Conservation (phyloP, 1,284 basidiomycete species). For the Caloboletus inedulis region DNA sequence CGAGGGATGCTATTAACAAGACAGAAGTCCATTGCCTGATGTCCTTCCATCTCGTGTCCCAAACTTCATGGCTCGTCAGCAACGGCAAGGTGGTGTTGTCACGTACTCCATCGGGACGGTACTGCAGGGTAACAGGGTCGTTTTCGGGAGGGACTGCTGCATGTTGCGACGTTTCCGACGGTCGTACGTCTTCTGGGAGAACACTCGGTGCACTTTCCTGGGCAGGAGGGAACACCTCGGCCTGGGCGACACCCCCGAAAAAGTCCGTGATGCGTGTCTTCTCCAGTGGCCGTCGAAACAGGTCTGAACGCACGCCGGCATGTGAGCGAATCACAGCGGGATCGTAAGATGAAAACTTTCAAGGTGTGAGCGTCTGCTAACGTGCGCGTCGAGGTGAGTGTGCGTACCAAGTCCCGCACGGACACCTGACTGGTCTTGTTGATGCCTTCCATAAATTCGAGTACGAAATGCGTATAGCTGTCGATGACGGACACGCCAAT, state of each 20-base stretch:
- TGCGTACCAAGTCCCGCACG: constrained; percentile 80
- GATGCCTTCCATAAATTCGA: constrained; percentile 89
- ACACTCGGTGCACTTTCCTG: constrained; percentile 1
- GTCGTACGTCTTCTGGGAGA: neutral
- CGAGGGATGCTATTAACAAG: constrained; percentile 23
- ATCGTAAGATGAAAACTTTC: constrained; percentile 80
- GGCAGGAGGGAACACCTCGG: constrained; percentile 50
- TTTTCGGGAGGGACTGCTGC: neutral
- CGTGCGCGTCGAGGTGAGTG: neutral
- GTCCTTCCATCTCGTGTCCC: constrained; percentile 25
- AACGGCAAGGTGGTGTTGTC: neutral
- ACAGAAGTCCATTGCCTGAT: constrained; percentile 31
- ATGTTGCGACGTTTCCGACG: neutral
- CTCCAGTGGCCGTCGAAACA: constrained; percentile 70
- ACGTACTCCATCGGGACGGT: neutral
- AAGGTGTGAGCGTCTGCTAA: constrained; percentile 3
- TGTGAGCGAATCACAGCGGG: constrained; percentile 75
- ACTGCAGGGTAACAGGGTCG: neutral
- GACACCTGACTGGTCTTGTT: constrained; percentile 85
- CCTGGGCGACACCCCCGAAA: constrained; percentile 88
- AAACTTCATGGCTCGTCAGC: constrained; percentile 4
- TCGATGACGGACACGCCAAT: constrained; percentile 97
- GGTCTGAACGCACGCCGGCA: constrained; percentile 82
- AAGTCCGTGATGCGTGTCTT: constrained; percentile 90
- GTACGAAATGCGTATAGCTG: constrained; percentile 88